A percentile compares a stretch with the other conserved stretches of the same genome.
Conservation (phyloP, 1,139 yeast species). For the Lodderomyces metapsilosis region DNA sequence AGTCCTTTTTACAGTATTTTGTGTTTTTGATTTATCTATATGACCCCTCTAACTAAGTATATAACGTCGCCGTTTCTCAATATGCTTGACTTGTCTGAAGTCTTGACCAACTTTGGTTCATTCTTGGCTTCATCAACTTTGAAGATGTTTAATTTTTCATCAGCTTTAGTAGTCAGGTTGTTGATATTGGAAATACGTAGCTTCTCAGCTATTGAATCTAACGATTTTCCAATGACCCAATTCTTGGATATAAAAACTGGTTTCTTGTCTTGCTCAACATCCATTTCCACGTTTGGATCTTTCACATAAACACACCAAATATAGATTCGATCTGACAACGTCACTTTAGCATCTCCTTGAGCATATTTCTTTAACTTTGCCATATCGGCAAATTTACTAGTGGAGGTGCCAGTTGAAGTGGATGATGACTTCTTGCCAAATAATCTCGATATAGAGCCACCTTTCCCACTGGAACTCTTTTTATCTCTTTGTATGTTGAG, state of each 20-base stretch:
- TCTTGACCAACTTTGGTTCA: conserved; percentile 21
- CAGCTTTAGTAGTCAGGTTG: conserved; percentile 44
- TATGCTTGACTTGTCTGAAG: conserved; percentile 16
- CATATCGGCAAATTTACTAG: conserved; percentile 20
- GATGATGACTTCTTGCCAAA: conserved; percentile 15
- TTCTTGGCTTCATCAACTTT: conserved; percentile 24
- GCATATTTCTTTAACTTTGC: conserved; percentile 50
- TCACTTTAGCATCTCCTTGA: conserved; percentile 65
- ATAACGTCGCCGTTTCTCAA: conserved; percentile 51
- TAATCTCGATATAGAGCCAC: conserved; percentile 16
- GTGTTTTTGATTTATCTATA: conserved; percentile 11
- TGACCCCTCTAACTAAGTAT: conserved; percentile 56
- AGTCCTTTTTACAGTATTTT: not conserved
- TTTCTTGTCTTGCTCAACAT: conserved; percentile 26
- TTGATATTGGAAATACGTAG: conserved; percentile 58
- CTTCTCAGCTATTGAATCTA: conserved; percentile 63
- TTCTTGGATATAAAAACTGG: conserved; percentile 56
- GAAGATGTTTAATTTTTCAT: conserved; percentile 48
- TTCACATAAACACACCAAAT: conserved; percentile 53
- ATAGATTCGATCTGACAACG: conserved; percentile 57
- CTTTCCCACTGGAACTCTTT: conserved; percentile 7
- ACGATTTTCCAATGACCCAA: conserved; percentile 77
- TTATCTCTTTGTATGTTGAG: conserved; percentile 31
- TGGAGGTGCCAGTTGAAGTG: not conserved
- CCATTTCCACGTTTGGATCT: conserved; percentile 26